Evolutionary conservation across 148 eudicot species (phyloP).

Genomic region (Rhododendron henanense): DNA sequence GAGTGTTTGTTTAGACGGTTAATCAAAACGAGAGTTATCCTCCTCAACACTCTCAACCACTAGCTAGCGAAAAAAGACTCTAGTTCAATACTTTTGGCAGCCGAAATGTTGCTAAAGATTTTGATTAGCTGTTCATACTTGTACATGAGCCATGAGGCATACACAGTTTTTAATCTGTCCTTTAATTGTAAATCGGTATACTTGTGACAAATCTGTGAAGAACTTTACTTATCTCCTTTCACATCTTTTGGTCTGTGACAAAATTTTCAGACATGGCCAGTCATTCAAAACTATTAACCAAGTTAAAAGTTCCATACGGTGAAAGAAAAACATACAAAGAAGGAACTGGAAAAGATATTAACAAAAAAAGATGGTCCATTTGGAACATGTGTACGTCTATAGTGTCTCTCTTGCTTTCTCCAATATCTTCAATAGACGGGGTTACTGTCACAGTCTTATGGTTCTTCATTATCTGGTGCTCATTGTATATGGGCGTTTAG

Average conservation of each 20-base stretch:
- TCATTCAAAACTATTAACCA: not conserved
- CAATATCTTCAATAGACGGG: not conserved
- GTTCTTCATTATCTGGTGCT: too few species aligned
- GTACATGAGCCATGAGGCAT: not conserved
- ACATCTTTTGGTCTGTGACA: not conserved
- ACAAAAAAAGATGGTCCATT: not conserved
- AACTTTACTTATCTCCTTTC: not conserved
- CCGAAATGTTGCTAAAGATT: not conserved
- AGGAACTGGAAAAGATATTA: not conserved
- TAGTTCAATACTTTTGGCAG: not conserved
- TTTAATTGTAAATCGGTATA: not conserved
- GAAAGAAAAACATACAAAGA: not conserved
- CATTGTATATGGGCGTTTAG: too few species aligned
- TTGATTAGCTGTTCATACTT: not conserved
- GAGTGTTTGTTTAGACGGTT: constrained; percentile 33
- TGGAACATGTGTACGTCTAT: not conserved
- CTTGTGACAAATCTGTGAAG: not conserved
- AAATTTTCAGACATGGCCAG: not conserved
- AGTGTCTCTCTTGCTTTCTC: not conserved
- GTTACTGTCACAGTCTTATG: not conserved
- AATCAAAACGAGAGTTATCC: constrained; percentile 34
- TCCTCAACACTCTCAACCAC: constrained; percentile 27
- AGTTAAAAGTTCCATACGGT: not conserved
- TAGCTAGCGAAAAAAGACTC: not conserved
- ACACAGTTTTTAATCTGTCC: not conserved